Evolutionary conservation across 2,329 filamentous ascomycete species (phyloP).

Genomic region (Dendrostoma leiphaemia): DNA sequence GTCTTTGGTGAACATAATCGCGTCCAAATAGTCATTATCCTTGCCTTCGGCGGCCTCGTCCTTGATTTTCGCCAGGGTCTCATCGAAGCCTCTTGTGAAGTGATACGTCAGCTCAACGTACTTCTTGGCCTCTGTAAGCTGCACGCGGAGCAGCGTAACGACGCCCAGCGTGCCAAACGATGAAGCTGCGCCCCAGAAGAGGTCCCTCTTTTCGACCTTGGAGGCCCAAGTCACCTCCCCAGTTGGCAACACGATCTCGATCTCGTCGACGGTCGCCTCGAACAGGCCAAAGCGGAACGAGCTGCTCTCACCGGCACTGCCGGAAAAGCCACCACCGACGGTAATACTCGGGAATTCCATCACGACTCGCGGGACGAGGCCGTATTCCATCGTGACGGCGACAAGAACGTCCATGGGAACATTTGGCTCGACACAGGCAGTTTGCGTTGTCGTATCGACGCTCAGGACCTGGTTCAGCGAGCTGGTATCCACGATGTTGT

Average conservation of each 20-base stretch:
- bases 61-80: conserved; percentile 42
- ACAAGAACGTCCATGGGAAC: conserved; percentile 67
- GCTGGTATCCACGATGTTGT: conserved; percentile 67
- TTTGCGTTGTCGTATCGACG: conserved; percentile 52
- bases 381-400: conserved; percentile 51
- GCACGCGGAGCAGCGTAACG: conserved; percentile 57
- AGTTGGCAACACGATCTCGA: conserved; percentile 62
- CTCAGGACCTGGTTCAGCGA: conserved; percentile 59
- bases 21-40: conserved; percentile 65
- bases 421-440: conserved; percentile 65
- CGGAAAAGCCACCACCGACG: conserved; percentile 64
- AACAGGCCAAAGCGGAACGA: conserved; percentile 67
- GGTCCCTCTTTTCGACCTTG: conserved; percentile 43
- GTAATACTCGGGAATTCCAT: conserved; percentile 74
- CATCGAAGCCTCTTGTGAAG: conserved; percentile 37
- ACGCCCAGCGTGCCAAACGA: conserved; percentile 61
- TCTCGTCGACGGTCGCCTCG: conserved; percentile 57
- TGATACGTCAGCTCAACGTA: conserved; percentile 58
- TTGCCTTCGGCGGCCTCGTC: conserved; percentile 27
- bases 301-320: conserved; percentile 65
- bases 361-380: conserved; percentile 61
- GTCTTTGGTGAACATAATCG: conserved; percentile 58
- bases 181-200: conserved; percentile 59
- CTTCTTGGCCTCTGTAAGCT: conserved; percentile 49
- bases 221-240: conserved; percentile 53